A percentile compares a stretch with the other conserved stretches of the same genome.
Conservation (phyloP, 176 grass and related monocot species). For the Calamus simplicifolius region DNA sequence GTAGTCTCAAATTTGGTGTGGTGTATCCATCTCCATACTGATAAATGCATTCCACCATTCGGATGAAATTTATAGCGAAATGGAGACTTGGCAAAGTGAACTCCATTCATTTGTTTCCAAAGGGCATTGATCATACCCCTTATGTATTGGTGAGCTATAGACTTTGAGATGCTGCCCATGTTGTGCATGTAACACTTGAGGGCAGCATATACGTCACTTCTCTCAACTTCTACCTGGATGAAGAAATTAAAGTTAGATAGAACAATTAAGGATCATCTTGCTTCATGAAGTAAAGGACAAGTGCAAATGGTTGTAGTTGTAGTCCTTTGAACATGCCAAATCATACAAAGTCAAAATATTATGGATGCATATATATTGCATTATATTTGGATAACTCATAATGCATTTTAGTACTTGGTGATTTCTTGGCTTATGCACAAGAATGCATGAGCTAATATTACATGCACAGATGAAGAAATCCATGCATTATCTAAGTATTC, state of each 20-base stretch:
- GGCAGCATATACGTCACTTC: conserved; percentile 27
- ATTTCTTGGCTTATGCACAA: background rate
- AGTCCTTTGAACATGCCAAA: conserved; percentile 15
- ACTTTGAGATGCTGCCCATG: conserved; percentile 1
- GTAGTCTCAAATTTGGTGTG: no score
- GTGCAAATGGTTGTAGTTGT: no score
- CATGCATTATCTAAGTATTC: conserved; percentile 39
- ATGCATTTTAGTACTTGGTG: background rate
- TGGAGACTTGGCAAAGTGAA: no score
- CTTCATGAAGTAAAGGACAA: no score
- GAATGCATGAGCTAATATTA: conserved; percentile 28
- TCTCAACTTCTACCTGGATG: background rate
- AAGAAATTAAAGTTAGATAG: no score
- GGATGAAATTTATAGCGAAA: no score
- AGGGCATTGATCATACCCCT: conserved; percentile 1
- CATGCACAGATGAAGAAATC: conserved; percentile 26
- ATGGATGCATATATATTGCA: conserved; percentile 19
- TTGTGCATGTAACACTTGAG: conserved; percentile 35
- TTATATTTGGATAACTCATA: conserved; percentile 23
- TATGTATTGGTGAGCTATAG: conserved; percentile 11
- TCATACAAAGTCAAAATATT: conserved; percentile 43
- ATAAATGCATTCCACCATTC: no score
- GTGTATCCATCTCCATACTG: no score
- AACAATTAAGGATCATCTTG: no score
- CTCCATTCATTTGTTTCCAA: no score